Evolutionary conservation across 169 alveolate genomes (phyloP), one percentile per base, ranked within the genome.

Genomic region (Eimeria praecox): DNA sequence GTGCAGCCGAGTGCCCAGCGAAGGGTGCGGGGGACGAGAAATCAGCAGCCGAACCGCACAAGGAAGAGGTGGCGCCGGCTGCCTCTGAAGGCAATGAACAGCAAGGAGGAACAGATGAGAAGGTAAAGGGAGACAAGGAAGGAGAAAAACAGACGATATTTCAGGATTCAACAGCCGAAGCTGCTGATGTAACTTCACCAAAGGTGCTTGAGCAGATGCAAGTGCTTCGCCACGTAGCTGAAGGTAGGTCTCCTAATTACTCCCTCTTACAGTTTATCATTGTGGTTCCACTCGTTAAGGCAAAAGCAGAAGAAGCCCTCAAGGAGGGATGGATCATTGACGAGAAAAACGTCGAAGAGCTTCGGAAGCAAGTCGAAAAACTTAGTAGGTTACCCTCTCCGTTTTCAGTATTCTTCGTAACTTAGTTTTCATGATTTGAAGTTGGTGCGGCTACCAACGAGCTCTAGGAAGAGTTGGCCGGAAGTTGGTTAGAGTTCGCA

Each of bases 231-330:
- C 82, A 62, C 62, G 10, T 87, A 12, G 33, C 40, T 12, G 94
- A 87, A 56, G 94, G 94, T 44, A 42, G 94, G 33, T 87, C 94
- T 14, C 83, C 94, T 0, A 87, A 64, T n/a, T 42, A 42, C 38
- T 87, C 94, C 44, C n/a, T 33, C 6, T 20, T 87, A 62, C 82
- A 49, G 20, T 62, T 4, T 38, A 62, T 87, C 22, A 44, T 59
- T 27, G 59, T 87, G 40, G 83, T 87, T 42, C 94, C 94, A 9
- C 44, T 87, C 49, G 2, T 30, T 24, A 87, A 62, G 3, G 18
- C 64, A 49, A 64, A 87, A 24, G 94, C 94, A 27, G 44, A 87
- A 44, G 83, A 87, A 24, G 83, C 52, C 40, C 69, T 87, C 69
- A 87, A 87, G 82, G 94, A 87, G 9, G 94, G 94, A 40, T n/a